Percentiles rank a stretch among this genome's conserved stretches.
Evolutionary conservation across 2,329 filamentous ascomycete genomes (phyloP).

Genomic region (Rasamsonia emersonii): DNA sequence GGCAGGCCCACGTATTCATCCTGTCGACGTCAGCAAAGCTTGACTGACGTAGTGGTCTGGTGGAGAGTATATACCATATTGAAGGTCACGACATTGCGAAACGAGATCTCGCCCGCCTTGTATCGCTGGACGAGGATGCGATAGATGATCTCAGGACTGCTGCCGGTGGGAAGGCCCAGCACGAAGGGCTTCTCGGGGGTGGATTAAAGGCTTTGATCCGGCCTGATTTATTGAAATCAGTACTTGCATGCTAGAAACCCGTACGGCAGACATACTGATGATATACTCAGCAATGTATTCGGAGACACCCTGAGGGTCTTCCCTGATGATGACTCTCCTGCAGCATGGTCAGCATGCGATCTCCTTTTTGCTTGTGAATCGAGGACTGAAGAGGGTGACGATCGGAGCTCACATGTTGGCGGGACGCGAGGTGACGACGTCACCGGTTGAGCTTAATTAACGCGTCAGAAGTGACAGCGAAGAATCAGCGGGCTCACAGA

Average conservation of each 20-base stretch:
- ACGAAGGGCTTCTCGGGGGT: constrained; percentile 68
- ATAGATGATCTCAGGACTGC: constrained; percentile 71
- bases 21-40: no score
- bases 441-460: no score
- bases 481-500: no score
- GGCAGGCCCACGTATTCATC: constrained; percentile 83
- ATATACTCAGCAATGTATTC: constrained; percentile 75
- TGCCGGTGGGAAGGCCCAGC: constrained; percentile 74
- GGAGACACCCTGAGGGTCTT: constrained; percentile 60
- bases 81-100: constrained; percentile 82
- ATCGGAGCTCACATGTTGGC: no score
- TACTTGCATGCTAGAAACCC: constrained; percentile 1
- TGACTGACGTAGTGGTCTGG: constrained; percentile 2
- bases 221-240: constrained; percentile 36
- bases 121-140: constrained; percentile 55
- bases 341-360: constrained; percentile 10
- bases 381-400: no score
- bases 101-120: constrained; percentile 56
- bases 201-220: constrained; percentile 68
- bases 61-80: constrained; percentile 59
- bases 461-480: no score
- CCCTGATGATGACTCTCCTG: constrained; percentile 78
- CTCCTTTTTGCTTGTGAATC: no score
- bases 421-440: no score
- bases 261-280: constrained; percentile 45